Percentiles rank a stretch among this genome's conserved stretches.
Conservation (phyloP, 768 basidiomycete species). For the Phlegmacium glaucopus region DNA sequence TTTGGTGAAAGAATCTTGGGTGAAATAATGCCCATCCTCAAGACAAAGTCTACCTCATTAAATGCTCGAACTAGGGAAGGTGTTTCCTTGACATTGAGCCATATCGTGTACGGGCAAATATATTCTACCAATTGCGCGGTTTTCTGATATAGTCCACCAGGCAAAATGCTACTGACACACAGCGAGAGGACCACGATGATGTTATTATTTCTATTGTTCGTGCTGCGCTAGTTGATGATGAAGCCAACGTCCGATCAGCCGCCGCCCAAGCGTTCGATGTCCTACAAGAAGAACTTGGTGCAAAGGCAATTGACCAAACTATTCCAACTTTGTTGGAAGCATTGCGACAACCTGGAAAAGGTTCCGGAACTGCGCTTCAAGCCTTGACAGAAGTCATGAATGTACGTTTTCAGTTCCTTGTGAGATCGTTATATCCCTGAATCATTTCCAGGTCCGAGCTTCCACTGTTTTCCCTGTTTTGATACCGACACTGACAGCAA, state of each 20-base stretch:
- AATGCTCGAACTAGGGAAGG: constrained; percentile 74
- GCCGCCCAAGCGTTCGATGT: constrained; percentile 88
- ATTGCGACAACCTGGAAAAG: constrained; percentile 86
- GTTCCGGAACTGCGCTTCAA: constrained; percentile 93
- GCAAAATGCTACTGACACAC: constrained; percentile 78
- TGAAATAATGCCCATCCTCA: constrained; percentile 80
- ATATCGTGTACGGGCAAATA: constrained; percentile 69
- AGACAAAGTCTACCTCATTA: constrained; percentile 55
- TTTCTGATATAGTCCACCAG: constrained; percentile 33
- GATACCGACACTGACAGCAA: constrained; percentile 87
- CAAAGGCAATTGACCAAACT: constrained; percentile 91
- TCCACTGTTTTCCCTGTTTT: constrained; percentile 95
- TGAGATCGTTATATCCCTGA: constrained; percentile 1
- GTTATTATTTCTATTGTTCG: constrained; percentile 86
- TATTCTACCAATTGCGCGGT: constrained; percentile 8
- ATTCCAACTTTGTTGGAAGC: constrained; percentile 95
- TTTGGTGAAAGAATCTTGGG: constrained; percentile 89
- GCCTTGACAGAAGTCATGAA: constrained; percentile 94
- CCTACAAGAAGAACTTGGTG: constrained; percentile 88
- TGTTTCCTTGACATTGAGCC: constrained; percentile 82
- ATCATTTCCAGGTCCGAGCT: constrained; percentile 72
- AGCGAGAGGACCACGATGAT: constrained; percentile 85
- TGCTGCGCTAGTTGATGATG: constrained; percentile 82
- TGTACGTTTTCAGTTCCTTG: constrained; percentile 39
- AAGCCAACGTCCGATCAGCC: constrained; percentile 79